Evolutionary conservation across 2,329 filamentous ascomycete species (phyloP).

Genomic region (Clonostachys rhizophaga): DNA sequence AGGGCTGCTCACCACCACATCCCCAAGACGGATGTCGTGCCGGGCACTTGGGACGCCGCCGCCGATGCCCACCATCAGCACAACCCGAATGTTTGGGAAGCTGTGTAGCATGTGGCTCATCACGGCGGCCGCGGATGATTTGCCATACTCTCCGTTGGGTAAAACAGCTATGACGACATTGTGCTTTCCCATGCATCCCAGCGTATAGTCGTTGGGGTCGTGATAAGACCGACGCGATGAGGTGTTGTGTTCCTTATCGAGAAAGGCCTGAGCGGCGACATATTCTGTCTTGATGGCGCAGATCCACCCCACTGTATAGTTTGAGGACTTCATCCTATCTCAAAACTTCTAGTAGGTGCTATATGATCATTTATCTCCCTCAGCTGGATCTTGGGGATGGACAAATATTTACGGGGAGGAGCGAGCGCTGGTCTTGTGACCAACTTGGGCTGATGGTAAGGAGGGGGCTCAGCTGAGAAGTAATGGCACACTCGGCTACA

Average conservation of each 20-base stretch:
- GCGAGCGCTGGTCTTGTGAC: too few relatives aligned
- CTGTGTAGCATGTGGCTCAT: constrained; percentile 16
- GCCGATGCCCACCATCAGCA: constrained; percentile 24
- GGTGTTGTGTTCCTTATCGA: constrained; percentile 27
- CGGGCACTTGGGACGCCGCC: constrained; percentile 20
- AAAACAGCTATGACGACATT: constrained; percentile 25
- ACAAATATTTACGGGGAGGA: too few relatives aligned
- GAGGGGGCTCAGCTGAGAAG: too few relatives aligned
- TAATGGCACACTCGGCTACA: too few relatives aligned
- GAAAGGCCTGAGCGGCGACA: constrained; percentile 27
- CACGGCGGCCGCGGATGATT: constrained; percentile 12
- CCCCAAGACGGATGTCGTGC: constrained; percentile 28
- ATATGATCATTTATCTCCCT: too few relatives aligned
- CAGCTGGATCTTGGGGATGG: too few relatives aligned
- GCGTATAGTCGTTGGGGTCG: constrained; percentile 20
- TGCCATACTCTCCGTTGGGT: constrained; percentile 16
- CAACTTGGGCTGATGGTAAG: too few relatives aligned
- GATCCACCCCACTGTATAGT: constrained; percentile 37
- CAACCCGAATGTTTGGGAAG: constrained; percentile 17
- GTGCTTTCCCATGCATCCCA: constrained; percentile 21
- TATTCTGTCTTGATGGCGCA: constrained; percentile 29
- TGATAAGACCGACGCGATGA: neutral
- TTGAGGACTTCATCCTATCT: too few relatives aligned
- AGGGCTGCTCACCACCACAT: constrained; percentile 20
- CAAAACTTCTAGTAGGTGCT: too few relatives aligned